Evolutionary conservation across 2,329 filamentous ascomycete species (phyloP).

Genomic region (Ceratocystis alfenasii): DNA sequence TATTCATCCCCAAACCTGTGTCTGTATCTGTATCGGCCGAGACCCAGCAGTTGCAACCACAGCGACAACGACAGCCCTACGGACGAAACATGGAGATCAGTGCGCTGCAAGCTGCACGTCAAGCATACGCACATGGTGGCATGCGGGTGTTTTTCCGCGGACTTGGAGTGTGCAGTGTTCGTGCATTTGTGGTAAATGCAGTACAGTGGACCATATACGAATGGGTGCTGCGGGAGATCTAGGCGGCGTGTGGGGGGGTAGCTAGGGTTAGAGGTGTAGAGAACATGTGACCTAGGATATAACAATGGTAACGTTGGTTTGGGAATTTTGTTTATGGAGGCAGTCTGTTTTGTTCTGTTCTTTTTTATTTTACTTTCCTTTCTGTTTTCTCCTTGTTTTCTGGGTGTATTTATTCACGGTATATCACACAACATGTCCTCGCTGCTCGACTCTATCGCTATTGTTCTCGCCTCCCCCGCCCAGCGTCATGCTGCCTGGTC

Average conservation of each 20-base stretch:
- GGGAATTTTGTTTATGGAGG: no score
- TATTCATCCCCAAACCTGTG: not conserved
- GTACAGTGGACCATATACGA: slow-evolving; percentile 90
- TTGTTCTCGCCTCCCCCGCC: no score
- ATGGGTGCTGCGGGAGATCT: slow-evolving; percentile 59
- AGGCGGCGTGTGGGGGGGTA: not conserved
- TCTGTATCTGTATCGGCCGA: no score
- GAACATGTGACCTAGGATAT: no score
- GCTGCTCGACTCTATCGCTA: no score
- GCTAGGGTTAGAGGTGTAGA: no score
- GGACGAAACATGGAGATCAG: slow-evolving; percentile 31
- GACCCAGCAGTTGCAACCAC: slow-evolving; percentile 14
- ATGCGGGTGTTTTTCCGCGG: slow-evolving; percentile 56
- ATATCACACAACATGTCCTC: no score
- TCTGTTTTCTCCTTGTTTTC: no score
- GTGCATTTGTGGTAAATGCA: slow-evolving; percentile 88
- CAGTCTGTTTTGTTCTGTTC: no score
- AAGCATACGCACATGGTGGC: slow-evolving; percentile 55
- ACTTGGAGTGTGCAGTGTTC: slow-evolving; percentile 65
- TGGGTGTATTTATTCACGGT: no score
- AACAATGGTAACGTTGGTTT: not conserved
- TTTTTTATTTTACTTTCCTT: no score
- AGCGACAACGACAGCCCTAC: slow-evolving; percentile 29
- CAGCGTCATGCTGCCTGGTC: no score
- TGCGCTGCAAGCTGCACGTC: slow-evolving; percentile 51